Percentiles rank a stretch among this genome's conserved stretches.
Evolutionary conservation across 108 stramenopile genomes (phyloP).

Genomic region (Nannochloropsis granulata): DNA sequence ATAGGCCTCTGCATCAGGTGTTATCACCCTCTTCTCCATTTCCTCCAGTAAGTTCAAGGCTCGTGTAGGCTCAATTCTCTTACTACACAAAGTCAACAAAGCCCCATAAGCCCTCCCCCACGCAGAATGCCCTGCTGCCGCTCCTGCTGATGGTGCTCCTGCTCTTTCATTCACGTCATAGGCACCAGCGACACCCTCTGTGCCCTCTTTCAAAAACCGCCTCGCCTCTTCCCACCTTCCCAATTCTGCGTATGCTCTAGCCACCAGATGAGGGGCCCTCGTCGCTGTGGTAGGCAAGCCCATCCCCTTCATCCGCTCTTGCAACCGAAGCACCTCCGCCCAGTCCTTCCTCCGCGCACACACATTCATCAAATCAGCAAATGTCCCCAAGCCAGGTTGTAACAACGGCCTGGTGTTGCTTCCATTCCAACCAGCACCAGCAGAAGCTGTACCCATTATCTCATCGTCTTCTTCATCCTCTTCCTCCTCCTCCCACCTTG

Average conservation of each 20-base stretch:
- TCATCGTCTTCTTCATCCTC: not conserved
- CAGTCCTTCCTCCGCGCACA: not conserved
- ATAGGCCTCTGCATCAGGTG: not conserved
- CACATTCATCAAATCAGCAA: not conserved
- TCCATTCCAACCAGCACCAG: not conserved
- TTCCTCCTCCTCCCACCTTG: not conserved
- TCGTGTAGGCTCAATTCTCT: not conserved
- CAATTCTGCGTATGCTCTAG: not conserved
- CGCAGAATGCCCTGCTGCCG: not conserved
- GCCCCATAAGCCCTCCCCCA: not conserved
- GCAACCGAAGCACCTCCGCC: not conserved
- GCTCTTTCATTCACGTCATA: not conserved
- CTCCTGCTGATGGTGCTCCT: not conserved
- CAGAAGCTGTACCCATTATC: too few species aligned
- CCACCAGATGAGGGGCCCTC: not conserved
- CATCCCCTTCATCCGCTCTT: not conserved
- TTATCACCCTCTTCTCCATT: not conserved
- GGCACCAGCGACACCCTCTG: not conserved
- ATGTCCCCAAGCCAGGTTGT: not conserved
- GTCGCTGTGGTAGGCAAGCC: not conserved
- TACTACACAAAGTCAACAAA: not conserved
- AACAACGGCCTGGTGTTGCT: not conserved
- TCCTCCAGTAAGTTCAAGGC: not conserved
- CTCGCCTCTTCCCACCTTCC: not conserved
- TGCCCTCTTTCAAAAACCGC: not conserved